phyloP scores from a whole-genome alignment of 1,284 basidiomycete genomes.

The Trametes pubescens region DNA sequence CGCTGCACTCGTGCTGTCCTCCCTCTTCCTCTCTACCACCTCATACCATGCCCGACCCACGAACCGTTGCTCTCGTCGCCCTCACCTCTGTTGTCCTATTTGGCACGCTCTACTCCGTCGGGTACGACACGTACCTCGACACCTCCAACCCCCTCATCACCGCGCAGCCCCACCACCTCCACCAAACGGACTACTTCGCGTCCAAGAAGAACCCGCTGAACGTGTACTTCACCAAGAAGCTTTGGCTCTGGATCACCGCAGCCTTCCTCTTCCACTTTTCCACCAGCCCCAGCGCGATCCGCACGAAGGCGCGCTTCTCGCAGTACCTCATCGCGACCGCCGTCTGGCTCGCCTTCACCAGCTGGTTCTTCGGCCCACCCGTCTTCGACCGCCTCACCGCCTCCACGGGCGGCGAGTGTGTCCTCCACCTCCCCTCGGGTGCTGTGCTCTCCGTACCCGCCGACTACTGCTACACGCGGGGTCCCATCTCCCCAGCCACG shows the following conservation, averaged over 20 bases:
- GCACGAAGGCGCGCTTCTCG: constrained; percentile 53
- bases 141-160: constrained; percentile 76
- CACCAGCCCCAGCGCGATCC: constrained; percentile 56
- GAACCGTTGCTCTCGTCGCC: constrained; percentile 28
- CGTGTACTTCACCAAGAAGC: constrained; percentile 86
- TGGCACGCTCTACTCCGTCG: constrained; percentile 62
- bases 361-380: constrained; percentile 93
- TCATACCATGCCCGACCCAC: constrained; percentile 29
- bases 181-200: constrained; percentile 79
- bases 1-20: background rate
- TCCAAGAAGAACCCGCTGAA: constrained; percentile 87
- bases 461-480: constrained; percentile 66
- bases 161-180: constrained; percentile 71
- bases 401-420: constrained; percentile 85
- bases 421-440: constrained; percentile 69
- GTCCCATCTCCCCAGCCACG: constrained; percentile 61
- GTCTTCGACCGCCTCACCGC: constrained; percentile 79
- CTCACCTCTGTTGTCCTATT: constrained; percentile 50
- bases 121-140: constrained; percentile 66
- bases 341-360: constrained; percentile 81
- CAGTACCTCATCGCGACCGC: constrained; percentile 73
- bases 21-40: background rate
- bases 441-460: constrained; percentile 59
- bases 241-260: constrained; percentile 91
- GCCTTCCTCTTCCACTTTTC: constrained; percentile 68